phyloP scores from a whole-genome alignment of 2,329 filamentous ascomycete species.

The Penicillium sp. region DNA sequence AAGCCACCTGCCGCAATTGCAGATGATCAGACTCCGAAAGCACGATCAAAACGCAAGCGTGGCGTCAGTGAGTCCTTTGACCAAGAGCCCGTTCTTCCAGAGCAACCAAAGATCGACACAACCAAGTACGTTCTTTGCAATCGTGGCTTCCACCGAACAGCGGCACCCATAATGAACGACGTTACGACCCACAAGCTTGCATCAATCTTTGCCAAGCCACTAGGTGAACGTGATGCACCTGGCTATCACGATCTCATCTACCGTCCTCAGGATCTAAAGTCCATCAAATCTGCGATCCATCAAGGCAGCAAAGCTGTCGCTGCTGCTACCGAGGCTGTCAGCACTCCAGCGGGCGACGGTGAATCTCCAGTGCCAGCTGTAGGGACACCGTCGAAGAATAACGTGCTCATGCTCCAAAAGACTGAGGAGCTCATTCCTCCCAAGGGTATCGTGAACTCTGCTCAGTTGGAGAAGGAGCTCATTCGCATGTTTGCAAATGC shows the following conservation, averaged over 20 bases:
- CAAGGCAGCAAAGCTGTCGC: constrained; percentile 49
- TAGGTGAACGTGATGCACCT: constrained; percentile 74
- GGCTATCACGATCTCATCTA: constrained; percentile 74
- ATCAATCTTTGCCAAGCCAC: constrained; percentile 75
- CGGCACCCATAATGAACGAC: constrained; percentile 71
- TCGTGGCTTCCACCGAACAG: constrained; percentile 64
- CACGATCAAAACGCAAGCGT: constrained; percentile 46
- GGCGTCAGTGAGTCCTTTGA: constrained; percentile 37
- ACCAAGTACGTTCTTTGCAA: constrained; percentile 45
- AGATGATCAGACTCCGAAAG: constrained; percentile 33
- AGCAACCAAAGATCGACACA: constrained; percentile 32
- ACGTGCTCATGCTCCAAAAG: constrained; percentile 51
- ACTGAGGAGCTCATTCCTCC: constrained; percentile 80
- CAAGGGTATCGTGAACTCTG: constrained; percentile 86
- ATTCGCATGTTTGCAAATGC: constrained; percentile 98
- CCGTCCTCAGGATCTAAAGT: constrained; percentile 75
- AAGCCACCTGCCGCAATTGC: constrained; percentile 23
- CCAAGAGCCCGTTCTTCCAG: constrained; percentile 29
- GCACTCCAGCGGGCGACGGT: constrained; percentile 63
- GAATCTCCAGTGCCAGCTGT: constrained; percentile 47
- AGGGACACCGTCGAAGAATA: constrained; percentile 43
- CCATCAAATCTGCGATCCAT: constrained; percentile 70
- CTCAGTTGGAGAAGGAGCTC: constrained; percentile 88
- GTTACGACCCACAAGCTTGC: constrained; percentile 76
- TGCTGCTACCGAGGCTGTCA: constrained; percentile 61